Evolutionary conservation across 2,329 filamentous ascomycete species (phyloP), one percentile per base, ranked within the genome.

Genomic region (Fusarium tupiense): DNA sequence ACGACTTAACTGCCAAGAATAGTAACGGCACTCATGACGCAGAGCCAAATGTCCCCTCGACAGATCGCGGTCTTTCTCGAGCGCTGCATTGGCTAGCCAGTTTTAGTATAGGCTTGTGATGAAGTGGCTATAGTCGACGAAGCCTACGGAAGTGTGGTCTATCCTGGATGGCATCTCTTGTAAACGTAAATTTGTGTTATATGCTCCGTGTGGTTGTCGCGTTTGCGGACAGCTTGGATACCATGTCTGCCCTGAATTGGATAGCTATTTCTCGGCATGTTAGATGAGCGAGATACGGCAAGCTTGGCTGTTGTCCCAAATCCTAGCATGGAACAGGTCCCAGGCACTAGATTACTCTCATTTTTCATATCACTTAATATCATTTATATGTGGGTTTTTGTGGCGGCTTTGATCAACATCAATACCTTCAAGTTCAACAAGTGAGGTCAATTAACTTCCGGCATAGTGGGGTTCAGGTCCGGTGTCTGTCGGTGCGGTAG

Each of bases 11-110:
- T 5, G 3, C 2, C 17, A 24, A 20, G 2, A 24, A 8, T 6
- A 6, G n/a, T 8, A 14, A 8, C 5, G 7, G 4, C 1, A 24
- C 0, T 40, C 8, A 12, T 2, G 8, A 20, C 8, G 22, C 4
- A 6, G 5, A 3, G 26, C 10, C 38, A 12, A n/a, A 22, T 14
- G 2, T 5, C 17, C 22, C 26, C 9, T 8, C 17, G 10, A 9
- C 19, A 9, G n/a, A 14, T 16, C 43, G 16, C 4, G 41, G 5
- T 24, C 6, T 37, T 20, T 56, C 35, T 35, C n/a, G 37, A 26
- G 10, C 29, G 3, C 20, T 63, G 29, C n/a, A 31, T n/a, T 57
- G 53, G 53, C 24, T 44, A 13, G 22, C 37, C 8, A 56, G 8
- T 29, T 56, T 41, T 41, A 24, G 35, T 12, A 20, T 29, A 38